Percentiles rank a stretch among this genome's conserved stretches.
Conservation (phyloP, 2,329 filamentous ascomycete species). For the Epichloe coenophiala region DNA sequence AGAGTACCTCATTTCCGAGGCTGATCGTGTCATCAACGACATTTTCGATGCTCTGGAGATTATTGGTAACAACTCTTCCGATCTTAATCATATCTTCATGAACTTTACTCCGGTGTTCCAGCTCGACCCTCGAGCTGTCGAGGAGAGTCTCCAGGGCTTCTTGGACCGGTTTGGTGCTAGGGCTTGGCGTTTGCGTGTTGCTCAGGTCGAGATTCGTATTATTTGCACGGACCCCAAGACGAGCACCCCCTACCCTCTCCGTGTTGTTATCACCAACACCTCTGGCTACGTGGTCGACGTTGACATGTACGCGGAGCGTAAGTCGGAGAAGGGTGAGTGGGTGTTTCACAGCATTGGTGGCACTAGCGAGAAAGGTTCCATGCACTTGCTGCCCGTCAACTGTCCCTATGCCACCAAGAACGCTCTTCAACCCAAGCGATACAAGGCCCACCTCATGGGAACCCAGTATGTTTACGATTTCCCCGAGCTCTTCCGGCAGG, state of each 20-base stretch:
- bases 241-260: constrained; percentile 78
- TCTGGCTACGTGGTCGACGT: constrained; percentile 96
- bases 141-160: constrained; percentile 88
- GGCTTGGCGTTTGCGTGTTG: constrained; percentile 91
- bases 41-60: constrained; percentile 97
- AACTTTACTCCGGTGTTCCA: constrained; percentile 98
- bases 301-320: constrained; percentile 94
- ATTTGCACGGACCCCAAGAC: constrained; percentile 86
- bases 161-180: constrained; percentile 90
- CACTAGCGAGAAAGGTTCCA: constrained; percentile 85
- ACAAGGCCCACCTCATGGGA: constrained; percentile 98
- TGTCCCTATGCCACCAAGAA: constrained; percentile 97
- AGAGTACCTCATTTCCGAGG: constrained; percentile 95
- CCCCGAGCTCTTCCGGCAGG: constrained; percentile 96
- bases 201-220: constrained; percentile 95
- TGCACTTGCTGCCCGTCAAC: constrained; percentile 83
- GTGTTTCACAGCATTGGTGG: constrained; percentile 96
- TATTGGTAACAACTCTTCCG: constrained; percentile 97
- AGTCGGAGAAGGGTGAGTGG: constrained; percentile 96
- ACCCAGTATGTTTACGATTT: constrained; percentile 99
- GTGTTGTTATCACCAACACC: constrained; percentile 95
- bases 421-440: constrained; percentile 95
- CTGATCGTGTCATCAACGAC: constrained; percentile 91
- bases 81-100: constrained; percentile 99
- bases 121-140: constrained; percentile 75